phyloP scores from a whole-genome alignment of 805 yeast genomes.

The Cyberlindnera maritima region DNA sequence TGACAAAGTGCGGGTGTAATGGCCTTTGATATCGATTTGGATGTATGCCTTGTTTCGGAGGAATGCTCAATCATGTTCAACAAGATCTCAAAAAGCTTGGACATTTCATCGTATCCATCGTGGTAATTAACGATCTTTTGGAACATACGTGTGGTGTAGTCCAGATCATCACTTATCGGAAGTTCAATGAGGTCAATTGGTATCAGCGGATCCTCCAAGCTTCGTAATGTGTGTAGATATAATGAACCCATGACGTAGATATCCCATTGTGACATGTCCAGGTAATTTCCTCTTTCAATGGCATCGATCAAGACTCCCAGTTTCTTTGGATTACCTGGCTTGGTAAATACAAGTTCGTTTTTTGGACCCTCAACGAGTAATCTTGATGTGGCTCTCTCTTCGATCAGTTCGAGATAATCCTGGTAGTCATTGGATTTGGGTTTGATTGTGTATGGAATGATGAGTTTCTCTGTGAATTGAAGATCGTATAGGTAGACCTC shows the following conservation, averaged over 20 bases:
- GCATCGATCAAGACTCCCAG: slow-evolving; percentile 45
- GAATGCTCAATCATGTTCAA: slow-evolving; percentile 37
- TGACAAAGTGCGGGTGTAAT: slow-evolving; percentile 52
- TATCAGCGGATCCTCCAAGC: slow-evolving; percentile 52
- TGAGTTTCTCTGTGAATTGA: slow-evolving; percentile 46
- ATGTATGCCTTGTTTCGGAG: slow-evolving; percentile 41
- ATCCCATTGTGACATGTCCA: slow-evolving; percentile 66
- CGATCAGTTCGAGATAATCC: slow-evolving; percentile 37
- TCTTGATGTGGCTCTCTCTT: slow-evolving; percentile 52
- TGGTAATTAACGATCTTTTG: slow-evolving; percentile 29
- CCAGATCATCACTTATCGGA: slow-evolving; percentile 51
- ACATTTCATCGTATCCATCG: slow-evolving; percentile 32
- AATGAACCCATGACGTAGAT: slow-evolving; percentile 43
- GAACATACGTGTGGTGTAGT: slow-evolving; percentile 40
- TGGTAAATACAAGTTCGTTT: slow-evolving; percentile 49
- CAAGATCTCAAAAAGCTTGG: slow-evolving; percentile 45
- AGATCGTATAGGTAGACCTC: slow-evolving; percentile 70
- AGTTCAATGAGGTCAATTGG: slow-evolving; percentile 45
- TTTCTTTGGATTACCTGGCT: slow-evolving; percentile 52
- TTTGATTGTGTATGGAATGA: slow-evolving; percentile 41
- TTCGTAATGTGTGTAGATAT: slow-evolving; percentile 44
- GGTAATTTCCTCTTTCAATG: slow-evolving; percentile 51
- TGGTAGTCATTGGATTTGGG: slow-evolving; percentile 29
- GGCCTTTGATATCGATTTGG: slow-evolving; percentile 24
- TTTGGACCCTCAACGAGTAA: slow-evolving; percentile 37